Percentiles rank a stretch among this genome's conserved stretches.
phyloP scores from a whole-genome alignment of 129 eudicot genomes.

The Flaveria robusta region DNA sequence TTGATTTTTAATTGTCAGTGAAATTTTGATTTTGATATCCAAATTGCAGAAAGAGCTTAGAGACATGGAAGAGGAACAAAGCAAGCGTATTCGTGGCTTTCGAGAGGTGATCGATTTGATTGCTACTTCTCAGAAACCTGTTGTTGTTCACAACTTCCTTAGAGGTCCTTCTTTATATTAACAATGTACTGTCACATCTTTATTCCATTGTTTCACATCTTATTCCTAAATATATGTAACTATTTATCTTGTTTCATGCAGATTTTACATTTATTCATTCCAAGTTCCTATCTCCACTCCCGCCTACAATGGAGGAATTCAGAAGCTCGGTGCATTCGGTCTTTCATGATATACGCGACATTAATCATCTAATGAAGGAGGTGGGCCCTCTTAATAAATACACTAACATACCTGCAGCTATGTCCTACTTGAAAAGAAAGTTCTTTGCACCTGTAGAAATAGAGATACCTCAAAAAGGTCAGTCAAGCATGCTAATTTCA shows the following conservation, averaged over 20 bases:
- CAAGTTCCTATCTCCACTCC: conserved; percentile 82
- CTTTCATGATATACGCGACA: conserved; percentile 64
- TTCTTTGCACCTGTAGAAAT: conserved; percentile 62
- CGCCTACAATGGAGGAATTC: conserved; percentile 66
- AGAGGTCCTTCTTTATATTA: conserved; percentile 55
- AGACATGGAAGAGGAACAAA: conserved; percentile 64
- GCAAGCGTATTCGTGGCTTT: conserved; percentile 70
- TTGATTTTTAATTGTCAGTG: not conserved
- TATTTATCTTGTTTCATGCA: conserved; percentile 37
- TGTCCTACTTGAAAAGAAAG: conserved; percentile 58
- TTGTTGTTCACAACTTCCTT: conserved; percentile 88
- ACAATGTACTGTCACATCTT: conserved; percentile 15
- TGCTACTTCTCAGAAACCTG: conserved; percentile 85
- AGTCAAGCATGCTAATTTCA: conserved; percentile 17
- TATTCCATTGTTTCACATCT: conserved; percentile 7
- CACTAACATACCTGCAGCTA: conserved; percentile 56
- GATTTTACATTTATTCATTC: conserved; percentile 84
- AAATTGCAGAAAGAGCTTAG: conserved; percentile 61
- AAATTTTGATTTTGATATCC: conserved; percentile 9
- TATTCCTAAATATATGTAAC: not conserved
- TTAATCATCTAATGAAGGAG: conserved; percentile 83
- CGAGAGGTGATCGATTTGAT: conserved; percentile 95
- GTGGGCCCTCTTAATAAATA: conserved; percentile 49
- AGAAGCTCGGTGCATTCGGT: conserved; percentile 50
- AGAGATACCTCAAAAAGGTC: conserved; percentile 70